Percentiles rank a stretch among this genome's conserved stretches.
These are phyloP conservation scores for Hygrocybe punicea DNA, from an alignment of 768 basidiomycete species.

Conservation along the genomic window DNA sequence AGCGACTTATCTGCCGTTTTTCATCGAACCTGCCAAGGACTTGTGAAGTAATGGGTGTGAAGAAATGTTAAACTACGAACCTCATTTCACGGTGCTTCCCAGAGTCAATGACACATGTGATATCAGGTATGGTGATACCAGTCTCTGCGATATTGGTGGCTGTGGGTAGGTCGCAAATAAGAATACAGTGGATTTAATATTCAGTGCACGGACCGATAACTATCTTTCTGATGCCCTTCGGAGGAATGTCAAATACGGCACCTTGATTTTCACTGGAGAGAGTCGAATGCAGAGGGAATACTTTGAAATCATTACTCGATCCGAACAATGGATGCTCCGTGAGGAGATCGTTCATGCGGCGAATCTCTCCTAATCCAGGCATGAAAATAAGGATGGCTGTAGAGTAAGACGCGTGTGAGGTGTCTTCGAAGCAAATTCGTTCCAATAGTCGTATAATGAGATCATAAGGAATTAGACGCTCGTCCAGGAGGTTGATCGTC, in stretches of 20 bases:
- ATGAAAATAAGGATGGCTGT: constrained; percentile 87
- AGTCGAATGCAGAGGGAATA: constrained; percentile 89
- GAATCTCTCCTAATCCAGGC: constrained; percentile 92
- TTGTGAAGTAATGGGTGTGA: neutral
- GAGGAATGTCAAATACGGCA: constrained; percentile 87
- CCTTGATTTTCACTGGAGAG: constrained; percentile 89
- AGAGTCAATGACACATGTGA: constrained; percentile 92
- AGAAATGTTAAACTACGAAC: constrained; percentile 31
- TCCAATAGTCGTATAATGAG: constrained; percentile 83
- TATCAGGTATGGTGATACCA: constrained; percentile 97
- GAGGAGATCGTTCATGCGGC: constrained; percentile 79
- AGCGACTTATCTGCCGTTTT: constrained; percentile 89
- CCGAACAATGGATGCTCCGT: constrained; percentile 73
- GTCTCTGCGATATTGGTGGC: constrained; percentile 95
- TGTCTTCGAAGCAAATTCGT: constrained; percentile 70
- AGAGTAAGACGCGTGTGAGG: constrained; percentile 53
- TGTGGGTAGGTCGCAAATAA: constrained; percentile 26
- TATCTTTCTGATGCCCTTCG: constrained; percentile 79
- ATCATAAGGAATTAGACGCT: constrained; percentile 87
- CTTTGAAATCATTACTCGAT: constrained; percentile 52
- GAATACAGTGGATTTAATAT: constrained; percentile 7
- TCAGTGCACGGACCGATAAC: constrained; percentile 67
- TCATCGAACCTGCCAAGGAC: constrained; percentile 76
- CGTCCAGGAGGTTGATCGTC: constrained; percentile 83
- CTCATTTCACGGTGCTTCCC: constrained; percentile 95